Evolutionary conservation across 495 filamentous ascomycete genomes (phyloP).

Genomic region (Trichodelitschia bisporula): DNA sequence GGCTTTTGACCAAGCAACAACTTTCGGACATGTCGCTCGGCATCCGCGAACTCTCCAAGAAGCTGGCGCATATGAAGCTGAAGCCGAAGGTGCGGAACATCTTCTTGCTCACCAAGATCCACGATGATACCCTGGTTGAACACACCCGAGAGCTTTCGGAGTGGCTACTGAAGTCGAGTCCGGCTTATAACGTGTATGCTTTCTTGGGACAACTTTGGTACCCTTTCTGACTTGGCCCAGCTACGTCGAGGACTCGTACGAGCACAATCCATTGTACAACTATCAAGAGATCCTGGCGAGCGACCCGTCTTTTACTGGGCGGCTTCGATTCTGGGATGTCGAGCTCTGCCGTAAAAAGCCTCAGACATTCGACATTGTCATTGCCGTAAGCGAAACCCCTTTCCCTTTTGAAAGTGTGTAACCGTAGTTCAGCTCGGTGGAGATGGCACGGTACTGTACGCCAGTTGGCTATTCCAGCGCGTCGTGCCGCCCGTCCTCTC

Average conservation of each 20-base stretch:
- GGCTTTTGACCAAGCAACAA: constrained; percentile 74
- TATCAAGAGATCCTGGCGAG: constrained; percentile 31
- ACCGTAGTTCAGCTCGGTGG: constrained; percentile 39
- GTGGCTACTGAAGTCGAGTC: constrained; percentile 54
- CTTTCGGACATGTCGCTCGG: constrained; percentile 90
- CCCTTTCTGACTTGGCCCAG: constrained; percentile 5
- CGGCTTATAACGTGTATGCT: neutral
- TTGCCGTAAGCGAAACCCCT: constrained; percentile 27
- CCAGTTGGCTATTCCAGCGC: constrained; percentile 92
- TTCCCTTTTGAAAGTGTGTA: neutral
- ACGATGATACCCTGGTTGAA: constrained; percentile 58
- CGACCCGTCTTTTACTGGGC: constrained; percentile 26
- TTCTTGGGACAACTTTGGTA: neutral
- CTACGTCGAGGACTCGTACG: constrained; percentile 51
- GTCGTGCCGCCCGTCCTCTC: constrained; percentile 84
- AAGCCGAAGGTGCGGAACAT: constrained; percentile 60
- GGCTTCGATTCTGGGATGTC: constrained; percentile 64
- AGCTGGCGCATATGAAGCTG: constrained; percentile 50
- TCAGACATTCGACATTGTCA: constrained; percentile 76
- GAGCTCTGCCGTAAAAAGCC: constrained; percentile 52
- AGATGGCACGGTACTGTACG: constrained; percentile 87
- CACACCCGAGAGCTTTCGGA: constrained; percentile 51
- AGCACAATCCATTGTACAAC: constrained; percentile 46
- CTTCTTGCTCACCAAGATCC: constrained; percentile 72
- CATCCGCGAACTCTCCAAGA: constrained; percentile 72